Evolutionary conservation across 768 basidiomycete species (phyloP).

Genomic region (Hygrophoropsis aurantiaca): DNA sequence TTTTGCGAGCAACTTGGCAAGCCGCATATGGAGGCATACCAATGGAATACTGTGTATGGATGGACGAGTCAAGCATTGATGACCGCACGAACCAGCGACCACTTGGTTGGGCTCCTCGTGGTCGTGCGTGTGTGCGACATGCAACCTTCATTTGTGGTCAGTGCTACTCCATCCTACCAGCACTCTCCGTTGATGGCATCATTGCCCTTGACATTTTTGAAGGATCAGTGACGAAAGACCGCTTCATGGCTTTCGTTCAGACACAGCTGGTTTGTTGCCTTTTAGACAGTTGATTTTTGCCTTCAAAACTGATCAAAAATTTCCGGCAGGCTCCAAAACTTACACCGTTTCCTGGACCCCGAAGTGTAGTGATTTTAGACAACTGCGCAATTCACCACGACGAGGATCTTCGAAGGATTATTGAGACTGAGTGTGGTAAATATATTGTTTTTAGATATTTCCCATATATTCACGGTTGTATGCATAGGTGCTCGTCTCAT

Average conservation of each 20-base stretch:
- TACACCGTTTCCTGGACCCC: slow-evolving; percentile 33
- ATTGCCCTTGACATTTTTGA: slow-evolving; percentile 28
- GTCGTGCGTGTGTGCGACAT: slow-evolving; percentile 20
- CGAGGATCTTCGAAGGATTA: slow-evolving; percentile 30
- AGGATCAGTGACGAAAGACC: slow-evolving; percentile 30
- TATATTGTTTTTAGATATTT: slow-evolving; percentile 4
- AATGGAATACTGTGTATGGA: slow-evolving; percentile 6
- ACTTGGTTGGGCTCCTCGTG: slow-evolving; percentile 9
- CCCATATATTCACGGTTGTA: too few species aligned
- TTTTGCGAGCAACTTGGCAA: too few species aligned
- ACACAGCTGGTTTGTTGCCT: slow-evolving; percentile 4
- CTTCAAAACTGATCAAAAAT: neutral
- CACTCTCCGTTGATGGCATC: slow-evolving; percentile 23
- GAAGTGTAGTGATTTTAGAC: slow-evolving; percentile 38
- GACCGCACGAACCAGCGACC: slow-evolving; percentile 7
- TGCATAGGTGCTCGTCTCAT: slow-evolving; percentile 25
- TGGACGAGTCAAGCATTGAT: slow-evolving; percentile 17
- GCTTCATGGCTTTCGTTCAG: slow-evolving; percentile 27
- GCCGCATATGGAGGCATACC: slow-evolving; percentile 3
- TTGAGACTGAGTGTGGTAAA: slow-evolving; percentile 18
- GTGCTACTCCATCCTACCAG: slow-evolving; percentile 28
- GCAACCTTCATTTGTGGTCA: slow-evolving; percentile 25
- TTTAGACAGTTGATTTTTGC: neutral
- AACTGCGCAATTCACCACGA: slow-evolving; percentile 43
- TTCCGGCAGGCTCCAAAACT: slow-evolving; percentile 20